Evolutionary conservation across 345 rosid species (phyloP), one percentile per base, ranked within the genome.

Genomic region (Eutrema heterophyllum): DNA sequence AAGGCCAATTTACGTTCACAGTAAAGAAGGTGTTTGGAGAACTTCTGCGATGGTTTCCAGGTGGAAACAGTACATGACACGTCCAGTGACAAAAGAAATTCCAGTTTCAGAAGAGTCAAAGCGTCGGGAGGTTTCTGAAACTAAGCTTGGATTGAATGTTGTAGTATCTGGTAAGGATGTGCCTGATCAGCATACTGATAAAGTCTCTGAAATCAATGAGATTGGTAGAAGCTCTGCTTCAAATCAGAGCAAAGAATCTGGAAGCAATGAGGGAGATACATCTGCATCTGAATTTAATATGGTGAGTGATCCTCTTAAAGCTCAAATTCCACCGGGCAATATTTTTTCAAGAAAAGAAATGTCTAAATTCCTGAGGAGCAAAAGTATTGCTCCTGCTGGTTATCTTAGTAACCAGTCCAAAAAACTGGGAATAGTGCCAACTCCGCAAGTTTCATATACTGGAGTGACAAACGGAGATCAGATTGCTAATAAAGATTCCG

Each of bases 11-110:
- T 94, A 89, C 77, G 92, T 94, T 40, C 97, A 94, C 72, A 88
- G 98, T 70, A 94, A 86, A 74, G 97, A 94, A 87, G 98, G 97
- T 58, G 90, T 73, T 15, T 76, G 93, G 96, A 87, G 98, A 85
- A 82, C 96, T 61, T 86, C 86, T 62, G 93, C 96, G 26, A 87
- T 94, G 98, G 81, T 91, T 40, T 91, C 98, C 56, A 85, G 97
- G 81, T 94, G 98, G 96, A 84, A 87, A 81, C 98, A 94, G 86
- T 88, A 81, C 83, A 86, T 87, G 88, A 84, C 82, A 67, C 89
- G 96, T 57, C 57, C 82, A 1, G 15, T 64, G 44, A 16, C 46
- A 7, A 83, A 79, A 64, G 83, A 81, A 51, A 65, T 68, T 45
- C 67, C 76, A 51, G 57, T 57, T 45, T 49, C 75, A 65, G 84